Evolutionary conservation across 2,329 filamentous ascomycete genomes (phyloP), one percentile per base, ranked within the genome.

Genomic region (Phyllosticta capitalensis): DNA sequence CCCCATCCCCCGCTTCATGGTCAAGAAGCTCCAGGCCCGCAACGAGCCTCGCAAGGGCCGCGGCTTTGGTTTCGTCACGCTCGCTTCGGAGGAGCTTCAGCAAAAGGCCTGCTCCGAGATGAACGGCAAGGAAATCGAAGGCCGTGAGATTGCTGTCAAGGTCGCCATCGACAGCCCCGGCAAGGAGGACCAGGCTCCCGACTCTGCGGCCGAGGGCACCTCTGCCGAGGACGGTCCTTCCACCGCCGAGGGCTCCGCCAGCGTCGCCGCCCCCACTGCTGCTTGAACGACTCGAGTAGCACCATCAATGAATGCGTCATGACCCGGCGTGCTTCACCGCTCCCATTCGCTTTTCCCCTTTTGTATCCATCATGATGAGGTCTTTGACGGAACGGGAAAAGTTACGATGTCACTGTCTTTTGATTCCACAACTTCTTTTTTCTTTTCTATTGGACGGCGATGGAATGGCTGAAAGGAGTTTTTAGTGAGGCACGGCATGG

Each of bases 121-220:
- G 94, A 96, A 99, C 79, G 94, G 91, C 79, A 97, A 96, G 86
- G 90, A 96, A 75, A 94, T 99, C 67, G 94, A 97, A 77, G 94
- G 92, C 65, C 92, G 94, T 71, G 92, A 97, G 81, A 99, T 99
- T 68, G 94, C 94, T 65, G 94, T 99, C 83, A 99, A 99, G 89
- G 92, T 99, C 74, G 94, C 94, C 73, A 97, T 99, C 72, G 94
- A 99, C 81, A 96, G 91, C 83, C 94, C 94, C 65, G 92, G 95
- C 79, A 99, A 97, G 88, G 92, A 96, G 78, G 92, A 96, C 74
- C 85, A 88, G 71, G 87, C 81, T 67, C 75, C 78, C 61, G 79
- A 77, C 64, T 77, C 73, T 61, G 73, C 75, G 55, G 65, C 69
- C 59, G 77, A 80, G 58, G 71, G 68, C 54, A 69, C 68, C 59